Evolutionary conservation across 2,329 filamentous ascomycete genomes (phyloP).

Genomic region (Tothia fuscella): DNA sequence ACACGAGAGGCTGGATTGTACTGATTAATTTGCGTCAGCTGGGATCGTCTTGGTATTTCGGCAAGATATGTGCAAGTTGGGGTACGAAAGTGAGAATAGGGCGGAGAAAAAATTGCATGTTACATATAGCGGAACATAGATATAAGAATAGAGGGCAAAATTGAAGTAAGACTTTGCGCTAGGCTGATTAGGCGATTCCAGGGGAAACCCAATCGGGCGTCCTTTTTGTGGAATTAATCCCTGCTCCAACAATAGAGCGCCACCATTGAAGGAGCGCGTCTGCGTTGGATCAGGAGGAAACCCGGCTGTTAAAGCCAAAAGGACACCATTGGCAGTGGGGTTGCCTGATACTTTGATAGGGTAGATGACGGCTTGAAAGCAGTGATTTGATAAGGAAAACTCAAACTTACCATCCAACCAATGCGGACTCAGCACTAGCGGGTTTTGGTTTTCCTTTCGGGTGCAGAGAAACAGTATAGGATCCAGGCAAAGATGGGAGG

Average conservation of each 20-base stretch:
- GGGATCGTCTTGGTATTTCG: background rate
- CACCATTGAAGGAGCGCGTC: constrained; percentile 11
- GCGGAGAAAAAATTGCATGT: constrained; percentile 2
- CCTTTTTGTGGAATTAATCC: too few species aligned
- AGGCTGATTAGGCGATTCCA: constrained; percentile 8
- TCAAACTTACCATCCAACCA: constrained; percentile 27
- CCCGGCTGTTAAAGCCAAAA: background rate
- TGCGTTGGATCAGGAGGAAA: constrained; percentile 6
- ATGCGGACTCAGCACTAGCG: constrained; percentile 19
- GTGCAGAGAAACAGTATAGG: constrained; percentile 20
- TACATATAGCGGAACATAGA: constrained; percentile 9
- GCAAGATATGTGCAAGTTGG: background rate
- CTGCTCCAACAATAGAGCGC: constrained; percentile 3
- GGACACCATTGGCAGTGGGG: too few species aligned
- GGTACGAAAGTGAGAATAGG: background rate
- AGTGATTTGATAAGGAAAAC: too few species aligned
- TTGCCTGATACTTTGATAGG: too few species aligned
- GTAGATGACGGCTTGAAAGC: too few species aligned
- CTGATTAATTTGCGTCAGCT: constrained; percentile 16
- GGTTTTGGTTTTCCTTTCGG: constrained; percentile 17
- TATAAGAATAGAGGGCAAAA: background rate
- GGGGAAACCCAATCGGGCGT: too few species aligned
- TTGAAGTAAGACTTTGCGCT: constrained; percentile 5
- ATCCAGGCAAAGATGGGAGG: constrained; percentile 22
- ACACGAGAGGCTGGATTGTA: constrained; percentile 23